Base-by-base conservation (phyloP, 495 filamentous ascomycete genomes). In the Trichoderma orchidacearum region DNA sequence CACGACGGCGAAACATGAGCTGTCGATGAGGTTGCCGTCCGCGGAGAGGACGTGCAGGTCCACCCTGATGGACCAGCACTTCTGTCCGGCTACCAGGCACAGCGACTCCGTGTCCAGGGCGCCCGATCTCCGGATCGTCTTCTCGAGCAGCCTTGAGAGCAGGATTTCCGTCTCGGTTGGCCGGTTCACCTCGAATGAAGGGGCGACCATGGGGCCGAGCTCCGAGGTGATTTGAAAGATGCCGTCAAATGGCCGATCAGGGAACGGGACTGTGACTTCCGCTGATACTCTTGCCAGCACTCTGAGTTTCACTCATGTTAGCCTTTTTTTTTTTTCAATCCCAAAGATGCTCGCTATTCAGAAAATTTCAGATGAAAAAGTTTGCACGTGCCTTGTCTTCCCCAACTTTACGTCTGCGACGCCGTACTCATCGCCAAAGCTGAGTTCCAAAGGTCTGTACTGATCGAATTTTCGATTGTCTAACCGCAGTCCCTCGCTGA, bases 71-170 rank as follows among this genome's bases (percentile, higher is more conserved):
- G 80, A 81, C 87, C 93, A 98, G 71, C 86, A 90, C 69, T 91
- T 94, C 55, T 85, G 75, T 13, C 89, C 90, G 25, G 93, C 90
- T 23, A 97, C 70, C 13, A 98, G 87, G 67, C 93, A 98, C 29
- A 98, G 80, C 1, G 90, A 94, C 72, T 98, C 93, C 28, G 90
- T 95, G 65, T 96, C 90, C 25, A 98, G 78, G 9, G 93, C 93
- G 59, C 82, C 82, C 6, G 90, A 95, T 50, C 92, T 88, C 28
- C 94, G 92, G 58, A 98, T 82, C 15, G 94, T 84, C 62, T 94
- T 90, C 70, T 98, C 93, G 32, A 98, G 85, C 51, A 91, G 76
- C 34, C 90, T 84, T 9, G 91, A 87, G 41, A 96, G 82, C 55
- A 93, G 79, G 1, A 87, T 73, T 72, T 98, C 93, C 32, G 83